phyloP scores from a whole-genome alignment of 176 grass and related monocot genomes.

The Musa beccarii region DNA sequence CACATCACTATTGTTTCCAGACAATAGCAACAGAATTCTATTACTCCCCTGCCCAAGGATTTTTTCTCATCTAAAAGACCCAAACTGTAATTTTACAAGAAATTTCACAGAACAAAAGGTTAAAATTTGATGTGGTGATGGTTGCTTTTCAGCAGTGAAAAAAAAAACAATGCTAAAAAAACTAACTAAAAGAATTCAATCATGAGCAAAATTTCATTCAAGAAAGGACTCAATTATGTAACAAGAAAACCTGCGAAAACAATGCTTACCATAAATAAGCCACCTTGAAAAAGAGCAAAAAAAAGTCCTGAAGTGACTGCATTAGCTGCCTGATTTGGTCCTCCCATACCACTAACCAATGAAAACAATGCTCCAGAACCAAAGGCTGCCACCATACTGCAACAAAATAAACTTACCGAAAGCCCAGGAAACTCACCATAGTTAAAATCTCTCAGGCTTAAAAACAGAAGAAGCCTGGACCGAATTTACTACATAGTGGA shows the following conservation, averaged over 20 bases:
- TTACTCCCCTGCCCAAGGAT: not conserved
- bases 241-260: not conserved
- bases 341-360: conserved; percentile 18
- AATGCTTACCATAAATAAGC: conserved; percentile 7
- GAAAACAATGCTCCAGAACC: conserved; percentile 20
- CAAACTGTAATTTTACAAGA: not conserved
- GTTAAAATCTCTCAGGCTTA: not conserved
- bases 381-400: conserved; percentile 23
- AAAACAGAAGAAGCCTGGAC: not conserved
- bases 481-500: not conserved
- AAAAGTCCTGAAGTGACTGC: conserved; percentile 6
- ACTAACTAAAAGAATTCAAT: not conserved
- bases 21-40: not conserved
- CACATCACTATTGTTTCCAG: too few species aligned
- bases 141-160: not conserved
- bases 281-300: conserved; percentile 19
- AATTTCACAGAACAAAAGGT: not conserved
- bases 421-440: not conserved
- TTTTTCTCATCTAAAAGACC: not conserved
- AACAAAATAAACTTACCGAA: not conserved
- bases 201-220: not conserved
- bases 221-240: not conserved
- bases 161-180: not conserved
- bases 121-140: not conserved
- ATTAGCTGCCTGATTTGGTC: conserved; percentile 8